phyloP scores from a whole-genome alignment of 2,329 filamentous ascomycete genomes.

The Apiospora hydei region DNA sequence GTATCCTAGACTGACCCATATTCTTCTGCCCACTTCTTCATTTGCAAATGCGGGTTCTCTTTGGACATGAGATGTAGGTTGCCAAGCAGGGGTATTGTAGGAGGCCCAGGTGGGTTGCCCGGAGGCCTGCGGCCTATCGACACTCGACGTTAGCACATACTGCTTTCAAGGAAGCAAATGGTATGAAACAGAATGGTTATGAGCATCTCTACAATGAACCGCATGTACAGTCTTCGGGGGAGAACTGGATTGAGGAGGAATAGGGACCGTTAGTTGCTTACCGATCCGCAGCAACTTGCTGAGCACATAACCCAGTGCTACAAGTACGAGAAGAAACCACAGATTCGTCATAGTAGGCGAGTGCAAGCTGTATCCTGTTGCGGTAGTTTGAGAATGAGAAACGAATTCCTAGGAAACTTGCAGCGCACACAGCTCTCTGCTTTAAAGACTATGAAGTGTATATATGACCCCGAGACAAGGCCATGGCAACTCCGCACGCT shows the following conservation, averaged over 20 bases:
- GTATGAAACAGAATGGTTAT: not conserved
- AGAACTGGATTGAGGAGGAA: not conserved
- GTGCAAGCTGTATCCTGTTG: not conserved
- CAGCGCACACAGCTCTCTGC: not conserved
- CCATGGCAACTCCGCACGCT: not conserved
- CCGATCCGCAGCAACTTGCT: slow-evolving; percentile 2
- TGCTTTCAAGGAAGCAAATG: not conserved
- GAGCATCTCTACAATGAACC: not conserved
- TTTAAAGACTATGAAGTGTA: not conserved
- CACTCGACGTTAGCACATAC: not conserved
- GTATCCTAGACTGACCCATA: slow-evolving; percentile 45
- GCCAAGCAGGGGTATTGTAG: slow-evolving; percentile 57
- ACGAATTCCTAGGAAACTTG: not conserved
- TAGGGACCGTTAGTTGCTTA: not conserved
- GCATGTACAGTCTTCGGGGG: not conserved
- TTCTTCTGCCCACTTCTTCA: slow-evolving; percentile 59
- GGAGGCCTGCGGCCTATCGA: slow-evolving; percentile 39
- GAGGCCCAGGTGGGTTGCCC: slow-evolving; percentile 56
- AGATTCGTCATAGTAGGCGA: not conserved
- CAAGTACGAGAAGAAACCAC: not conserved
- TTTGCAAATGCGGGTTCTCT: slow-evolving; percentile 51
- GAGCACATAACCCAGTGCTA: slow-evolving; percentile 12
- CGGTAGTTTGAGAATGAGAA: not conserved
- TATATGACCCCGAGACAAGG: slow-evolving; percentile 10
- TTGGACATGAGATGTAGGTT: slow-evolving; percentile 59